phyloP scores from a whole-genome alignment of 768 basidiomycete species.

The Russula sp. region DNA sequence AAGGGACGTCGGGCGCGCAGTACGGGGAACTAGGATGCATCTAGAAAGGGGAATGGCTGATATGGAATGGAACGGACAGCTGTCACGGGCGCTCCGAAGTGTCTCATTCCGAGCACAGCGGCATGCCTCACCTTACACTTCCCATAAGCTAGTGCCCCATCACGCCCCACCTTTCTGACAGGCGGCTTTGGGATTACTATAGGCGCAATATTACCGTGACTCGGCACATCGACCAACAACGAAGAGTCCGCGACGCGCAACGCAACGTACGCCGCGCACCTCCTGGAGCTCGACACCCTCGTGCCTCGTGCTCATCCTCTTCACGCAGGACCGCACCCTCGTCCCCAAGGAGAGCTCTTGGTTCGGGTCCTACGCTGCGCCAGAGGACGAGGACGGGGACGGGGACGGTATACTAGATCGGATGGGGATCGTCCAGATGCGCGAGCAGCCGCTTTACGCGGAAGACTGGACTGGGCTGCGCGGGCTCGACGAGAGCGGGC shows the following conservation, averaged over 20 bases:
- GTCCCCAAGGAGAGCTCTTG: slow-evolving; percentile 84
- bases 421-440: slow-evolving; percentile 51
- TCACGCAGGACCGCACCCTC: slow-evolving; percentile 67
- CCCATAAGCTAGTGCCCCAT: no score
- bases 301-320: slow-evolving; percentile 60
- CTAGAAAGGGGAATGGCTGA: no score
- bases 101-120: no score
- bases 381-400: slow-evolving; percentile 30
- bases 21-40: no score
- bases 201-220: slow-evolving; percentile 89
- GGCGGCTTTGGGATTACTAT: not conserved
- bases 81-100: no score
- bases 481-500: slow-evolving; percentile 58
- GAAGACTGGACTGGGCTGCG: slow-evolving; percentile 82
- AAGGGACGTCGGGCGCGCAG: no score
- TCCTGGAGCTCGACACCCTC: slow-evolving; percentile 51
- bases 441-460: slow-evolving; percentile 59
- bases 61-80: no score
- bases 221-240: slow-evolving; percentile 69
- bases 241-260: slow-evolving; percentile 55
- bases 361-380: slow-evolving; percentile 68
- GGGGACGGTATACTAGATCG: not conserved
- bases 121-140: no score
- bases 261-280: slow-evolving; percentile 50
- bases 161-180: not conserved